A percentile compares a stretch with the other conserved stretches of the same genome.
Evolutionary conservation across 73 alveolate genomes (phyloP).

Genomic region (Paramecium primaurelia): DNA sequence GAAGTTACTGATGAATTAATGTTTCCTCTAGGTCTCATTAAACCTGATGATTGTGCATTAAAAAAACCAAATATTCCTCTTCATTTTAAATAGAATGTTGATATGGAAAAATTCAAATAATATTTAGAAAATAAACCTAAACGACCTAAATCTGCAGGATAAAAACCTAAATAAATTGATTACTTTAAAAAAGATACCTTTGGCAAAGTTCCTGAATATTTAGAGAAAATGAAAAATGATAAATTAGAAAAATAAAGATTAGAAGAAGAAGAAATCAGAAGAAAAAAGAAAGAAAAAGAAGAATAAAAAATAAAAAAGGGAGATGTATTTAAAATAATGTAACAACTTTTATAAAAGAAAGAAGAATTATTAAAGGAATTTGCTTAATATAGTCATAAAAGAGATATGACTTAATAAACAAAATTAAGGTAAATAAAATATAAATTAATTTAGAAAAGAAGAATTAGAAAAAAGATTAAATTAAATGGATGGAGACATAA

Average conservation of each 20-base stretch:
- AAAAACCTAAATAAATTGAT: neutral
- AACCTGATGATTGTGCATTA: neutral
- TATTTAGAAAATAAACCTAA: neutral
- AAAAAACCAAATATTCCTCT: neutral
- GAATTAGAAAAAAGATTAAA: neutral
- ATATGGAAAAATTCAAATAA: neutral
- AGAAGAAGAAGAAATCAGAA: neutral
- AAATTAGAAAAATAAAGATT: neutral
- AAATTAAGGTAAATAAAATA: neutral
- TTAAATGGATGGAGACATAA: neutral
- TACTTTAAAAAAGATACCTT: neutral
- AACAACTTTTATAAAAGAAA: neutral
- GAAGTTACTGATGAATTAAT: neutral
- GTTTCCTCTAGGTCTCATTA: neutral
- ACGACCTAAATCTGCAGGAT: neutral
- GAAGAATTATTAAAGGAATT: neutral
- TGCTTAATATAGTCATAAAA: constrained; percentile 3
- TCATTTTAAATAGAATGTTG: constrained; percentile 14
- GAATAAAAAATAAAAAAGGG: neutral
- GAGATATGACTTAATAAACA: neutral
- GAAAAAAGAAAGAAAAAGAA: neutral
- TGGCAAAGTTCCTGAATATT: neutral
- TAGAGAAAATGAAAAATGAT: neutral
- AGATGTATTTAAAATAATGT: neutral
- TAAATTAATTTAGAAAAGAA: neutral